Percentiles rank a stretch among this genome's conserved stretches.
Conservation (phyloP, 2,329 filamentous ascomycete species). For the Talaromyces rugulosus region DNA sequence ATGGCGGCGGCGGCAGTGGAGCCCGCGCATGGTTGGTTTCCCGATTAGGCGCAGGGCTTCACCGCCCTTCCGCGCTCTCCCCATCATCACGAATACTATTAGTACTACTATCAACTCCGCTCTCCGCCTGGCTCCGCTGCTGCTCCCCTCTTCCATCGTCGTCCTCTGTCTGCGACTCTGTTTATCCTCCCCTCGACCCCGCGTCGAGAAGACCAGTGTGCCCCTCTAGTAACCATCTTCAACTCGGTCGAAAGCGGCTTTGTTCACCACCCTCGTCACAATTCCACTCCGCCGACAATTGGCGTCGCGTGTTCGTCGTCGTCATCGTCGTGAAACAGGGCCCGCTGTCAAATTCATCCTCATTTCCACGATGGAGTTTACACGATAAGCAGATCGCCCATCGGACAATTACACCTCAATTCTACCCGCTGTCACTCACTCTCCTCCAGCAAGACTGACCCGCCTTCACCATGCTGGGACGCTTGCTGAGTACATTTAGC, state of each 20-base stretch:
- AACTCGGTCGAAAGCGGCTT: background rate
- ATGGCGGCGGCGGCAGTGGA: background rate
- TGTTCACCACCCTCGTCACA: background rate
- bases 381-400: conserved; percentile 3
- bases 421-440: background rate
- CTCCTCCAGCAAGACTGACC: background rate
- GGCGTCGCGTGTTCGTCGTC: background rate
- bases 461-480: conserved; percentile 36
- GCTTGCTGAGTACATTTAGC: conserved; percentile 41
- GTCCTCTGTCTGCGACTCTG: background rate
- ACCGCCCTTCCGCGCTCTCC: conserved; percentile 10
- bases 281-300: background rate
- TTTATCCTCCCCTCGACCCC: background rate
- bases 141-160: background rate
- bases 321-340: background rate
- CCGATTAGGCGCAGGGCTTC: conserved; percentile 6
- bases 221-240: background rate
- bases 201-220: background rate
- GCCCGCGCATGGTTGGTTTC: conserved; percentile 7
- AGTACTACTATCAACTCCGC: background rate
- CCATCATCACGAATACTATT: background rate
- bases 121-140: background rate
- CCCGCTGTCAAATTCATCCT: background rate
- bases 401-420: background rate
- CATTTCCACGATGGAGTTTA: background rate